phyloP scores from a whole-genome alignment of 371 early-diverging fungal species.

The Rhizopus sp. region DNA sequence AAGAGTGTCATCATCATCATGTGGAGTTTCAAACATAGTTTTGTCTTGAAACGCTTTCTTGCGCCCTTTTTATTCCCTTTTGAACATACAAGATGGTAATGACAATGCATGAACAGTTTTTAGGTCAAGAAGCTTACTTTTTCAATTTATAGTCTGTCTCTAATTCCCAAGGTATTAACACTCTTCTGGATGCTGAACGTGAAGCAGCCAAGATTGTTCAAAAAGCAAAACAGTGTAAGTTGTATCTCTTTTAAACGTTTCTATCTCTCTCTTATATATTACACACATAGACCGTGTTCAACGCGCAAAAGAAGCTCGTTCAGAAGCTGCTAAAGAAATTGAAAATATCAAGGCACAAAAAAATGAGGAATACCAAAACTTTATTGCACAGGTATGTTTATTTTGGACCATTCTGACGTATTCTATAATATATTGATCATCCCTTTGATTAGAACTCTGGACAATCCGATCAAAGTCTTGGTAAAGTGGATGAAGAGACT shows the following conservation, averaged over 20 bases:
- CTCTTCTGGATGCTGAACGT: constrained; percentile 85
- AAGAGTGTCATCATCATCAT: background rate
- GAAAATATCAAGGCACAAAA: constrained; percentile 84
- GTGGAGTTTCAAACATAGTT: constrained; percentile 6
- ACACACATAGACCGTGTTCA: constrained; percentile 83
- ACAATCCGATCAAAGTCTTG: constrained; percentile 67
- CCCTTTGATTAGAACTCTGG: constrained; percentile 69
- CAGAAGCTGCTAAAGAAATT: constrained; percentile 93
- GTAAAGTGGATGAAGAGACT: constrained; percentile 78
- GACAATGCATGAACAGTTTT: background rate
- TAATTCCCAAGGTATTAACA: constrained; percentile 82
- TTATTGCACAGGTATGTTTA: constrained; percentile 74
- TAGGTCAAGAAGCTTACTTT: background rate
- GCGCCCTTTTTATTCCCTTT: constrained; percentile 1
- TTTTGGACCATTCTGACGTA: background rate
- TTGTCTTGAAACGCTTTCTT: constrained; percentile 7
- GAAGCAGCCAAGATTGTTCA: constrained; percentile 88
- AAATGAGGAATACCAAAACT: constrained; percentile 78
- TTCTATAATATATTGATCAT: constrained; percentile 9
- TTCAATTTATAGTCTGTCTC: constrained; percentile 56
- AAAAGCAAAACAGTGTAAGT: constrained; percentile 92
- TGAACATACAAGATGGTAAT: background rate
- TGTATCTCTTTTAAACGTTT: background rate
- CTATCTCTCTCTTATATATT: background rate
- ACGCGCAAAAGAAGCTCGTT: constrained; percentile 92